A percentile compares a stretch with the other conserved stretches of the same genome.
Conservation (phyloP, 2,329 filamentous ascomycete species). For the Beauveria varroae region DNA sequence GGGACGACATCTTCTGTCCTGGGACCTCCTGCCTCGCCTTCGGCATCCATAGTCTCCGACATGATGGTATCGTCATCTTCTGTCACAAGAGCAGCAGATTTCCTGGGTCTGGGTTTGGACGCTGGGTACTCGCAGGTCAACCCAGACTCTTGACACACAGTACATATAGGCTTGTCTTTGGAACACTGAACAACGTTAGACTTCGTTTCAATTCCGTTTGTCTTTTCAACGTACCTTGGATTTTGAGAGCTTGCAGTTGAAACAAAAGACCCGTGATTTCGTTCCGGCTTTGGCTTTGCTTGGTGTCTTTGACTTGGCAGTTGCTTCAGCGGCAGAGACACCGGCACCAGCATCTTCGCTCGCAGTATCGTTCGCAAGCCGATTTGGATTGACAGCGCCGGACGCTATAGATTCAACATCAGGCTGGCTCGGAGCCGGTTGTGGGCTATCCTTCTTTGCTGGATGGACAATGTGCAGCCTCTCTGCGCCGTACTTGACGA, state of each 20-base stretch:
- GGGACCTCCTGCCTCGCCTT: slow-evolving; percentile 10
- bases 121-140: slow-evolving; percentile 32
- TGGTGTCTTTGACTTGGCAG: neutral
- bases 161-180: slow-evolving; percentile 32
- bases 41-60: slow-evolving; percentile 5
- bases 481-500: slow-evolving; percentile 50
- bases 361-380: neutral
- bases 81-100: slow-evolving; percentile 15
- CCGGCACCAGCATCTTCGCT: neutral
- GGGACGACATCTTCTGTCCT: neutral
- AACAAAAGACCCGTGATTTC: slow-evolving; percentile 29
- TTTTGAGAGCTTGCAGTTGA: slow-evolving; percentile 25
- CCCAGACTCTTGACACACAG: slow-evolving; percentile 26
- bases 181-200: slow-evolving; percentile 30
- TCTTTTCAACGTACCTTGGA: slow-evolving; percentile 26
- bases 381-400: neutral
- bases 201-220: neutral
- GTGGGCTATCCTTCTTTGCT: slow-evolving; percentile 24
- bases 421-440: neutral
- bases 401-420: neutral
- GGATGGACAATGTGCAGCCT: slow-evolving; percentile 50
- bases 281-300: slow-evolving; percentile 15
- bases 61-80: slow-evolving; percentile 15
- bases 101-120: slow-evolving; percentile 21
- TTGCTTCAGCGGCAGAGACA: neutral